phyloP scores from a whole-genome alignment of 208 protist genomes.

The Naegleria gruberi region DNA sequence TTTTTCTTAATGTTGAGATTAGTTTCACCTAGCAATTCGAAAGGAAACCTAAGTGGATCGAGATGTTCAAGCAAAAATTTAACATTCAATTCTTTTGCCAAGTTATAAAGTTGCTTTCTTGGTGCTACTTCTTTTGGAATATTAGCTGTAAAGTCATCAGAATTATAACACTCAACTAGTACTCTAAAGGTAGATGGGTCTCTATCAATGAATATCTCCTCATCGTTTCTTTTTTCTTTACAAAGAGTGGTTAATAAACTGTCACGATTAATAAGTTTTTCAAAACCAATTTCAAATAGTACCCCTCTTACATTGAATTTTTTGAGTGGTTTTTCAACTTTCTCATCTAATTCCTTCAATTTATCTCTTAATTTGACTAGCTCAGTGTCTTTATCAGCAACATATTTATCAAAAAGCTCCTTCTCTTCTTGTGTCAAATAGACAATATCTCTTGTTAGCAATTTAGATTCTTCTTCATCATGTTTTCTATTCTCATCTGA shows the following conservation, averaged over 20 bases:
- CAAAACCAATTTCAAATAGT: not conserved
- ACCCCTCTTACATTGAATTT: not conserved
- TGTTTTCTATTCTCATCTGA: not conserved
- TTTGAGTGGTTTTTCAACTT: not conserved
- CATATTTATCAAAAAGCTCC: not conserved
- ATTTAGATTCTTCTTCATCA: not conserved
- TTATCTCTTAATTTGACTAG: not conserved
- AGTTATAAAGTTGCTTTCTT: not conserved
- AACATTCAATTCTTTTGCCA: not conserved
- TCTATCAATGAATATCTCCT: not conserved
- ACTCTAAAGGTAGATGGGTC: not conserved
- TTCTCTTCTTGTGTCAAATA: not conserved
- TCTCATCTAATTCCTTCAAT: not conserved
- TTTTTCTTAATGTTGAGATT: not conserved
- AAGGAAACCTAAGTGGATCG: not conserved
- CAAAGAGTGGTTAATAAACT: not conserved
- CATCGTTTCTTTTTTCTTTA: not conserved
- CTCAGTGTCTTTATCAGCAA: not conserved
- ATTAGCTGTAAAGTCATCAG: not conserved
- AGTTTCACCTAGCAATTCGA: not conserved
- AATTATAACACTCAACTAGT: not conserved
- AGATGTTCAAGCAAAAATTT: not conserved
- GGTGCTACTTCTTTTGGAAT: not conserved
- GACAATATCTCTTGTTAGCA: not conserved
- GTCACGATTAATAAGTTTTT: not conserved